These are phyloP conservation scores for Allium cepa DNA, from an alignment of 106 monocot species.

Conservation along the genomic window DNA sequence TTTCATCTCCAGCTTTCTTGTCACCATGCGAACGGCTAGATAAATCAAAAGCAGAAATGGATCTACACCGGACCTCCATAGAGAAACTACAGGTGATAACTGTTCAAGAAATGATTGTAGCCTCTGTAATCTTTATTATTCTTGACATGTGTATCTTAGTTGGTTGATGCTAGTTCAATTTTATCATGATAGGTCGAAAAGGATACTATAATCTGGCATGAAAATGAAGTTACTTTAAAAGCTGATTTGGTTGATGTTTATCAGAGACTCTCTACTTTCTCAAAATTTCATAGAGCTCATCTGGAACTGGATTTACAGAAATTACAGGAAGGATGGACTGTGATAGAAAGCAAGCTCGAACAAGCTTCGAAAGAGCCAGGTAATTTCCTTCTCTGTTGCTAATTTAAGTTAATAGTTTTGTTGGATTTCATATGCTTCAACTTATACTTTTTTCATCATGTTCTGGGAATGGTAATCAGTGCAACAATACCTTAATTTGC, in stretches of 20 bases:
- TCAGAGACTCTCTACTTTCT: constrained; percentile 33
- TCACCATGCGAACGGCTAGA: constrained; percentile 42
- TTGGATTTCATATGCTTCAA: background rate
- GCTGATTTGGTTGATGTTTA: constrained; percentile 63
- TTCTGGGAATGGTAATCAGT: too few species aligned
- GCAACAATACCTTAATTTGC: too few species aligned
- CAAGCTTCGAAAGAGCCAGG: constrained; percentile 83
- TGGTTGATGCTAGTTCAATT: background rate
- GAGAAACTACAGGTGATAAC: constrained; percentile 94
- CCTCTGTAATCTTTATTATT: constrained; percentile 8
- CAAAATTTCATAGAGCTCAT: constrained; percentile 44
- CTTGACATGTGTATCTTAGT: too few species aligned
- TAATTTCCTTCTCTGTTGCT: constrained; percentile 12
- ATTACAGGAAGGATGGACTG: constrained; percentile 32
- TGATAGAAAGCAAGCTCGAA: constrained; percentile 52
- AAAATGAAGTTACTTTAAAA: constrained; percentile 64
- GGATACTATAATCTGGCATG: constrained; percentile 74
- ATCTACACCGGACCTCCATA: constrained; percentile 31
- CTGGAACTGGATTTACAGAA: constrained; percentile 52
- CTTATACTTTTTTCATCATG: too few species aligned
- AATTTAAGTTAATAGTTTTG: background rate
- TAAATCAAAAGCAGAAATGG: constrained; percentile 61
- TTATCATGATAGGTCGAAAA: constrained; percentile 56
- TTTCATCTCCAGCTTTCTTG: constrained; percentile 52
- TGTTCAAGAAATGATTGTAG: constrained; percentile 32